phyloP scores from a whole-genome alignment of 192 early-diverging fungal genomes.

The Entomortierella parvispora region DNA sequence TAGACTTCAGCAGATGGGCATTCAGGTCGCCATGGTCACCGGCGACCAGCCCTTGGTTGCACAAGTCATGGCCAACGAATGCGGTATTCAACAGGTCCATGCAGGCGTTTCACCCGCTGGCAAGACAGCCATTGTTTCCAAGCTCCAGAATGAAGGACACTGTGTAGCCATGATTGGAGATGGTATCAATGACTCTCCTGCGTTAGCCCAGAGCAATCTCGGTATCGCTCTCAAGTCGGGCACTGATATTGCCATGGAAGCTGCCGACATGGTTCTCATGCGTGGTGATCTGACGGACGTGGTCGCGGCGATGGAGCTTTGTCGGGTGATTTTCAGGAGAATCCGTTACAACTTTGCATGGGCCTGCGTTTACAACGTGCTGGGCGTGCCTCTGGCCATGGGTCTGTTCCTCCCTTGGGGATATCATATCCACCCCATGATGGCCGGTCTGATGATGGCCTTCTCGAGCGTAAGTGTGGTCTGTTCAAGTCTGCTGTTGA shows the following conservation, averaged over 20 bases:
- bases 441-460: conserved; percentile 96
- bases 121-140: conserved; percentile 81
- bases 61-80: conserved; percentile 79
- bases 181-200: conserved; percentile 94
- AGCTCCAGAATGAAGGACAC: conserved; percentile 67
- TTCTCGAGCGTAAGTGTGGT: conserved; percentile 94
- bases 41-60: conserved; percentile 93
- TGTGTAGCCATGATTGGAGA: conserved; percentile 95
- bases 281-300: conserved; percentile 87
- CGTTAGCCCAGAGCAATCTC: conserved; percentile 82
- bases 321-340: conserved; percentile 82
- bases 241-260: conserved; percentile 95
- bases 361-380: conserved; percentile 90
- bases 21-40: conserved; percentile 90
- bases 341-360: conserved; percentile 90
- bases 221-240: conserved; percentile 90
- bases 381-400: conserved; percentile 95
- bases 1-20: conserved; percentile 77
- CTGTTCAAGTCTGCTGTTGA: conserved; percentile 85
- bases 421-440: conserved; percentile 86
- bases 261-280: conserved; percentile 92
- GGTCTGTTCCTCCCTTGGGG: conserved; percentile 90
- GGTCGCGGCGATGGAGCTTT: conserved; percentile 86
- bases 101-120: conserved; percentile 92
- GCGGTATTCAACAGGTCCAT: conserved; percentile 87